phyloP scores from a whole-genome alignment of 2,329 filamentous ascomycete species.

The Sordariomycetes sp. region DNA sequence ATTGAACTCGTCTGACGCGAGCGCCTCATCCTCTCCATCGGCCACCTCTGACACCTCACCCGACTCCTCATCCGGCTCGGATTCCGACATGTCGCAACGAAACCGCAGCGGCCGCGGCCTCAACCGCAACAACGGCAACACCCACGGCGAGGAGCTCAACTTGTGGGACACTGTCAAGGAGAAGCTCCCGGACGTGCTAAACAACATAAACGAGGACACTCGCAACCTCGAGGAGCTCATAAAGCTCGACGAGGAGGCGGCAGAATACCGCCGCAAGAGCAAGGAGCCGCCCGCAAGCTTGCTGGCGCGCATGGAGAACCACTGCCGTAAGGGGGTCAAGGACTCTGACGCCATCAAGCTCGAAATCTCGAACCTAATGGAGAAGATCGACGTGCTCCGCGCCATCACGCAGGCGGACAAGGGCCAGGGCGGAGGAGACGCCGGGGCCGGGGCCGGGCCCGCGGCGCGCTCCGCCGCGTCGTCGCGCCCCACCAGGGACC shows the following conservation, averaged over 20 bases:
- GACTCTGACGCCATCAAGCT: conserved; percentile 22
- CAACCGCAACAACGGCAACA: conserved; percentile 27
- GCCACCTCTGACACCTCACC: neutral
- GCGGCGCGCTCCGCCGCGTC: conserved; percentile 9
- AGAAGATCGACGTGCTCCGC: conserved; percentile 26
- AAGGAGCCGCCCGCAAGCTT: conserved; percentile 12
- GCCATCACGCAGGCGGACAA: conserved; percentile 26
- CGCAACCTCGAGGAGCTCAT: conserved; percentile 24
- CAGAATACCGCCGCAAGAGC: conserved; percentile 21
- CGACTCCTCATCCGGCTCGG: neutral
- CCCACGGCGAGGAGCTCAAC: conserved; percentile 27
- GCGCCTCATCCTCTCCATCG: neutral
- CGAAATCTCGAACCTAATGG: conserved; percentile 22
- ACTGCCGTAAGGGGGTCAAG: conserved; percentile 27
- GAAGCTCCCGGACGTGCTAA: conserved; percentile 23
- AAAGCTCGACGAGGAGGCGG: conserved; percentile 24
- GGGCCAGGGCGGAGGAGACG: conserved; percentile 16
- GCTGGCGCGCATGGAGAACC: conserved; percentile 28
- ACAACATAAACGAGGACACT: conserved; percentile 26
- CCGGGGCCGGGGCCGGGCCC: conserved; percentile 13
- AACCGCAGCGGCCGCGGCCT: conserved; percentile 29
- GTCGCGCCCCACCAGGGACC: conserved; percentile 6
- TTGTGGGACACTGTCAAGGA: conserved; percentile 27
- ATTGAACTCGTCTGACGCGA: neutral
- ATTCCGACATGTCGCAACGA: conserved; percentile 24